phyloP scores from a whole-genome alignment of 495 filamentous ascomycete genomes.

The Podospora pseudocomata region DNA sequence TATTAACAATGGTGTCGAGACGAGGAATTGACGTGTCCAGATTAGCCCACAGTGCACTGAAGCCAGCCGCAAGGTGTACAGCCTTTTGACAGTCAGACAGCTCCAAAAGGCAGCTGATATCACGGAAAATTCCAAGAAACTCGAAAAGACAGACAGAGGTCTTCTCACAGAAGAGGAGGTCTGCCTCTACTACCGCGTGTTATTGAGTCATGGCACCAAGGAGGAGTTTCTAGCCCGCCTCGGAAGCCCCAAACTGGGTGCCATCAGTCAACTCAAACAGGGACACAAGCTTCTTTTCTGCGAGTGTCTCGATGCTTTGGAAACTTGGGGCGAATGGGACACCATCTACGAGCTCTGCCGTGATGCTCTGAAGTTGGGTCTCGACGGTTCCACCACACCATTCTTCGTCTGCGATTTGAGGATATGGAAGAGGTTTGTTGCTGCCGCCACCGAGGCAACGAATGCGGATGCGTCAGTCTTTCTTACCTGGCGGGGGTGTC shows the following conservation, averaged over 20 bases:
- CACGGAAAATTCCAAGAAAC: constrained; percentile 32
- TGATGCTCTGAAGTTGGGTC: constrained; percentile 24
- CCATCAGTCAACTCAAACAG: constrained; percentile 29
- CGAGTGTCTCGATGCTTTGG: constrained; percentile 27
- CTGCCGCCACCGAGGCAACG: constrained; percentile 30
- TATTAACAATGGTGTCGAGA: neutral
- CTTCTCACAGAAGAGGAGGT: constrained; percentile 37
- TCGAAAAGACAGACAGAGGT: constrained; percentile 27
- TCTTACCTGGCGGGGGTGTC: neutral
- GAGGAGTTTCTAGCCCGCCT: constrained; percentile 30
- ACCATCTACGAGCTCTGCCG: constrained; percentile 33
- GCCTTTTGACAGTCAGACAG: constrained; percentile 38
- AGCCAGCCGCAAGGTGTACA: constrained; percentile 40
- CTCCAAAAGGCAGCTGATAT: constrained; percentile 43
- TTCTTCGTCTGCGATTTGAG: constrained; percentile 36
- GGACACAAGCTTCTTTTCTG: constrained; percentile 35
- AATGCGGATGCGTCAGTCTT: constrained; percentile 32
- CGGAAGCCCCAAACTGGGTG: constrained; percentile 29
- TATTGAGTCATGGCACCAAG: constrained; percentile 29
- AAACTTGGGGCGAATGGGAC: constrained; percentile 34
- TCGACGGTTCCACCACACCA: constrained; percentile 23
- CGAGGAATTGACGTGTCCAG: constrained; percentile 29
- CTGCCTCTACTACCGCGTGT: constrained; percentile 33
- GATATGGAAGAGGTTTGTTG: constrained; percentile 30
- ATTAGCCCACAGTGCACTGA: constrained; percentile 36